These are phyloP conservation scores for Collybia sp. DNA, from an alignment of 768 basidiomycete genomes.

Conservation along the genomic window DNA sequence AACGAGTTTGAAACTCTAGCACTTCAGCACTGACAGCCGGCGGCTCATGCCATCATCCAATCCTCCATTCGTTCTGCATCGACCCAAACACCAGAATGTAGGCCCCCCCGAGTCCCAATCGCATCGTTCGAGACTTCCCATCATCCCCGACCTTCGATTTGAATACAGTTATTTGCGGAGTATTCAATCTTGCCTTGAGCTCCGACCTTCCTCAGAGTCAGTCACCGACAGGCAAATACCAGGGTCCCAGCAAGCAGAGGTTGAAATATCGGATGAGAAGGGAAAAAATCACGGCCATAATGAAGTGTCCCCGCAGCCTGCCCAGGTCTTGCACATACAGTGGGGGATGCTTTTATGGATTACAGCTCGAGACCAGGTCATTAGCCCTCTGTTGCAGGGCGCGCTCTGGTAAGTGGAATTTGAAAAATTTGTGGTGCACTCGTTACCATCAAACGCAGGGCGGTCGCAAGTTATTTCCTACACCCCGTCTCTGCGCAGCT, in stretches of 20 bases:
- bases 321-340: conserved; percentile 35
- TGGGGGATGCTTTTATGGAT: conserved; percentile 61
- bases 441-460: conserved; percentile 24
- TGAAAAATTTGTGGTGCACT: neutral
- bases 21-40: no score
- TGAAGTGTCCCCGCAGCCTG: no score
- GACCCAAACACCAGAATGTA: no score
- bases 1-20: no score
- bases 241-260: neutral
- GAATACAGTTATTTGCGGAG: conserved; percentile 68
- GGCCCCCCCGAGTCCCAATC: conserved; percentile 1
- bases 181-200: conserved; percentile 46
- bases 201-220: conserved; percentile 21
- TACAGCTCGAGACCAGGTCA: conserved; percentile 63
- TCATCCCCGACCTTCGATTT: conserved; percentile 73
- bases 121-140: conserved; percentile 37
- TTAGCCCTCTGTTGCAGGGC: conserved; percentile 66
- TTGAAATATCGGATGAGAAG: conserved; percentile 7
- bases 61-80: no score
- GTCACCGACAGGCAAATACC: conserved; percentile 2
- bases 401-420: conserved; percentile 49
- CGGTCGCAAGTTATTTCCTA: conserved; percentile 39
- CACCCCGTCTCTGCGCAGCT: conserved; percentile 31
- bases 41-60: no score
- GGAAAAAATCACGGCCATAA: conserved; percentile 5